Evolutionary conservation across 495 filamentous ascomycete species (phyloP), one percentile per base, ranked within the genome.

Genomic region (Trypethelium eluteriae): DNA sequence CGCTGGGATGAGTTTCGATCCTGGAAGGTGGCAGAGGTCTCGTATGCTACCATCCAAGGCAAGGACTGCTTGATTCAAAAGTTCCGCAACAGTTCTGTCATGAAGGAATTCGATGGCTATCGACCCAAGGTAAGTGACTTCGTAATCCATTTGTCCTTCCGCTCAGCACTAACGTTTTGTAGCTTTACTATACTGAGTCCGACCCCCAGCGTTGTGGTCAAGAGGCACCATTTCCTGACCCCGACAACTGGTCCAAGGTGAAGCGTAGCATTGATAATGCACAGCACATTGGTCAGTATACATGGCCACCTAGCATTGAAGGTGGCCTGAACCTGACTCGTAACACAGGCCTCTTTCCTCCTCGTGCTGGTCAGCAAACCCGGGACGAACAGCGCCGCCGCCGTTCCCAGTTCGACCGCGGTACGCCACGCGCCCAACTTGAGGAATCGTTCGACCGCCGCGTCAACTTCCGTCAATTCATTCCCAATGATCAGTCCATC

Each of bases 1-100:
- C 82, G 83, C 62, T 96, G 93, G 88, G 83, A 78, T 63, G 78
- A 68, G n/a, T 57, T 35, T 10, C 18, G 53, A 25, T 35, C 16
- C 34, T 66, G 1, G 44, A 46, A 66, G 11, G 82, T 91, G 57
- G 90, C 91, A 2, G 91, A 96, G 73, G 84, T 97, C 38, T 95
- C 92, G 4, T 98, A 97, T 77, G 94, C 93, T 35, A 96, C 92
- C 39, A 91, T 95, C 67, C 94, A 98, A 78, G 94, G 93, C 47
- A 86, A 87, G 68, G 93, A 96, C 73, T 91, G 89, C 64, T 81
- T 97, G 6, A 84, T 96, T 39, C 88, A 94, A 72, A 96, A 97
- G 70, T 98, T 98, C 76, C 88, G 93, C 32, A 98, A 98, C 77
- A 96, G 91, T 64, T 90, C 89, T 3, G 92, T 98, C 14, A 97